Conservation (phyloP, 352 stramenopile species). For the Halophytophthora polymorphica region DNA sequence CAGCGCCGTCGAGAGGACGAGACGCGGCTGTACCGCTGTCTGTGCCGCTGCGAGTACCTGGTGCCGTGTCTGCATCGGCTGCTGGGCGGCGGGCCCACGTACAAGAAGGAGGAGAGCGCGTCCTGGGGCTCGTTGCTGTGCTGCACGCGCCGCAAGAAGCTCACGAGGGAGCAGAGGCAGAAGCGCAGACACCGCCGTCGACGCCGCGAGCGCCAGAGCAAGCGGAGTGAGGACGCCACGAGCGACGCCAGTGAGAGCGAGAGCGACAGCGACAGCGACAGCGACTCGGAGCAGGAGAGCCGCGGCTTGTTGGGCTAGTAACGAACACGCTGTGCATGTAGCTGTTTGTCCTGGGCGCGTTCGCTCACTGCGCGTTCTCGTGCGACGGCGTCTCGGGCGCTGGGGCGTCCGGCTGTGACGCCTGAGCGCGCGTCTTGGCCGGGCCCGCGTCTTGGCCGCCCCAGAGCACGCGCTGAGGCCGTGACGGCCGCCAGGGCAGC, state of each 20-base stretch:
- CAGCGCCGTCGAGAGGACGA: conserved; percentile 22
- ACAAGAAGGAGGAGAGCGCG: conserved; percentile 38
- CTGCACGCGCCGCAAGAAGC: too few species aligned
- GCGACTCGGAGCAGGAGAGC: conserved; percentile 29
- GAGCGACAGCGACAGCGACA: conserved; percentile 19
- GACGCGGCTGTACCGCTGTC: conserved; percentile 60
- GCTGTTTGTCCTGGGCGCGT: conserved; percentile 7
- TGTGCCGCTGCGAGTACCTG: conserved; percentile 74
- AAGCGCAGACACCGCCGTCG: conserved; percentile 14
- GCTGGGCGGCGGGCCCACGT: conserved; percentile 62
- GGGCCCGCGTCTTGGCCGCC: too few species aligned
- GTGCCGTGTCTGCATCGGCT: conserved; percentile 66
- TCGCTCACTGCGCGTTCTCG: too few species aligned
- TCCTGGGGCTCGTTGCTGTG: conserved; percentile 12
- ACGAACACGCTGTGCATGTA: conserved; percentile 2
- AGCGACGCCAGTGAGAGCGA: conserved; percentile 32
- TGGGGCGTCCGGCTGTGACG: too few species aligned
- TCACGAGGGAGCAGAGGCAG: conserved; percentile 10
- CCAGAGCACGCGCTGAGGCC: conserved; percentile 20
- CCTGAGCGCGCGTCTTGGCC: too few species aligned
- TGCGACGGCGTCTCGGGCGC: too few species aligned
- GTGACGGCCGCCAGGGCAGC: conserved; percentile 40
- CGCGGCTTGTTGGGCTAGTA: conserved; percentile 52
- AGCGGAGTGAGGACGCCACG: conserved; percentile 13
- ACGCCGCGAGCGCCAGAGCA: conserved; percentile 31